These are phyloP conservation scores for Cynara cardunculus DNA, from an alignment of 129 eudicot species.

Conservation along the genomic window DNA sequence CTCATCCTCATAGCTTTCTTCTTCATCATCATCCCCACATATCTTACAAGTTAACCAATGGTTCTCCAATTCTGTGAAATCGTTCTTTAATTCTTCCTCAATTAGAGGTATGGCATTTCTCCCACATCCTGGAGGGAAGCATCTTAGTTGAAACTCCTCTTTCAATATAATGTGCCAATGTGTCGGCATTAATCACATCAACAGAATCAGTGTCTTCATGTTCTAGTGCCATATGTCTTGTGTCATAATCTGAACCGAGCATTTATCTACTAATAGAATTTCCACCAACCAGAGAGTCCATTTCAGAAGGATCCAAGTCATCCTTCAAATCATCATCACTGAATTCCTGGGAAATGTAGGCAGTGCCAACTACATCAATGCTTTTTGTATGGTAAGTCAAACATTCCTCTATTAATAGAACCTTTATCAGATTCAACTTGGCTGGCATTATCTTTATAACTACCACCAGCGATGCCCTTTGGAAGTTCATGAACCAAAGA, in stretches of 20 bases:
- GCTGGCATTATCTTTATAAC: neutral
- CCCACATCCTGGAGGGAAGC: constrained; percentile 17
- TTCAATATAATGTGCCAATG: neutral
- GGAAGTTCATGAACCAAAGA: constrained; percentile 9
- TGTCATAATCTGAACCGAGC: neutral
- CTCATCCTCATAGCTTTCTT: neutral
- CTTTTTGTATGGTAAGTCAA: neutral
- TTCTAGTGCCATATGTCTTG: neutral
- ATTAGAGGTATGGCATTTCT: constrained; percentile 4
- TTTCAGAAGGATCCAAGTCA: constrained; percentile 4
- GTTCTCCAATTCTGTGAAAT: neutral
- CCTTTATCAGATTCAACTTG: neutral
- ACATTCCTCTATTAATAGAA: neutral
- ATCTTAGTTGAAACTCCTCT: constrained; percentile 16
- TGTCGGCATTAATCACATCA: neutral
- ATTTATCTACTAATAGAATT: neutral
- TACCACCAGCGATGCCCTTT: neutral
- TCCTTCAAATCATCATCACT: neutral
- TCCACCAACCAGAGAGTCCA: neutral
- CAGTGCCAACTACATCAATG: neutral
- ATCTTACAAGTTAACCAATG: neutral
- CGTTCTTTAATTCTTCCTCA: constrained; percentile 8
- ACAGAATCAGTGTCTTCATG: neutral
- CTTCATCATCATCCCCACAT: neutral
- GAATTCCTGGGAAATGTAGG: neutral